A percentile compares a stretch with the other conserved stretches of the same genome.
phyloP scores from a whole-genome alignment of 371 early-diverging fungal species.

The Mortierella sp. region DNA sequence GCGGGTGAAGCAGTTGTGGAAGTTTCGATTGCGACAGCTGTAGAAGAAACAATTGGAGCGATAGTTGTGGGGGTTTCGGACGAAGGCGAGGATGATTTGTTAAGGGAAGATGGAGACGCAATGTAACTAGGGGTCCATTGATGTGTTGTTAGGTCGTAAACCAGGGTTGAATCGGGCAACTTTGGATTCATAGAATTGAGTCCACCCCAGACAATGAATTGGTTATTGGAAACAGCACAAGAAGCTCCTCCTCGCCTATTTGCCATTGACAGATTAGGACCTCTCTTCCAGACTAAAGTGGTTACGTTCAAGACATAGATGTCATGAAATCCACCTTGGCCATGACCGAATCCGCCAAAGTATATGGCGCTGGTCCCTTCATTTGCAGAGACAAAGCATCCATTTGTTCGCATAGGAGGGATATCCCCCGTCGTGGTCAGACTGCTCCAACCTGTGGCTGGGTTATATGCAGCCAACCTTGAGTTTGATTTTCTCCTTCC shows the following conservation, averaged over 20 bases:
- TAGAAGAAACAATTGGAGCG: not conserved
- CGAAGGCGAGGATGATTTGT: not conserved
- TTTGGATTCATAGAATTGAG: not conserved
- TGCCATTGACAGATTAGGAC: not conserved
- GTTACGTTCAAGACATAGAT: slow-evolving; percentile 1
- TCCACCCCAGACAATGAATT: slow-evolving; percentile 6
- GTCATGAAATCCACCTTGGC: not conserved
- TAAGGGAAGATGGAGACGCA: not conserved
- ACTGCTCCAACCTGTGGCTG: not conserved
- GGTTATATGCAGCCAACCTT: not conserved
- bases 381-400: slow-evolving; percentile 5
- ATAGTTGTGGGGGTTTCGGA: not conserved
- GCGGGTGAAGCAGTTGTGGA: not conserved
- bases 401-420: not conserved
- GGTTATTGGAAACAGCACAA: slow-evolving; percentile 2
- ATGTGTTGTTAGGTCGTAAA: not conserved
- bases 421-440: not conserved
- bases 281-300: slow-evolving; percentile 4
- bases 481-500: not conserved
- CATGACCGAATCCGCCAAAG: slow-evolving; percentile 1
- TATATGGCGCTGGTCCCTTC: not conserved
- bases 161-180: not conserved
- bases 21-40: not conserved
- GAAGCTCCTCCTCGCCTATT: not conserved
- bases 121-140: not conserved